These are phyloP conservation scores for Starmerella sp. DNA, from an alignment of 805 yeast species.

Conservation along the genomic window DNA sequence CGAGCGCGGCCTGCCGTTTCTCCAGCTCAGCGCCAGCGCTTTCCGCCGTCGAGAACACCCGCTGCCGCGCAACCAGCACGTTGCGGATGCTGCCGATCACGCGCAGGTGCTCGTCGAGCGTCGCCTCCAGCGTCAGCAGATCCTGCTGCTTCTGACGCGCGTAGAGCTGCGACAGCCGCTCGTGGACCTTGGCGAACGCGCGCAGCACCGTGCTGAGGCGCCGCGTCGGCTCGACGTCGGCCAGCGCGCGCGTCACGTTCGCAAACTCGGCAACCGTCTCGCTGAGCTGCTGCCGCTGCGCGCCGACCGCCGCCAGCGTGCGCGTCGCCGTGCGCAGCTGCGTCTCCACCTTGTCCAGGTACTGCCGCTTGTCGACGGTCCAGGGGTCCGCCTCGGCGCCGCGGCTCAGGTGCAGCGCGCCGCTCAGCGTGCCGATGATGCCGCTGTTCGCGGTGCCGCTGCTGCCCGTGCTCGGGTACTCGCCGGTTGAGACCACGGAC, in stretches of 20 bases:
- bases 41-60: slow-evolving; percentile 38
- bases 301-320: slow-evolving; percentile 60
- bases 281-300: slow-evolving; percentile 65
- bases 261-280: slow-evolving; percentile 59
- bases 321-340: slow-evolving; percentile 59
- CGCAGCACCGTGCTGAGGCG: slow-evolving; percentile 50
- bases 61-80: slow-evolving; percentile 64
- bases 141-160: slow-evolving; percentile 77
- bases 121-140: slow-evolving; percentile 70
- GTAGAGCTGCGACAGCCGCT: slow-evolving; percentile 56
- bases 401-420: slow-evolving; percentile 16
- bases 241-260: slow-evolving; percentile 44
- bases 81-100: slow-evolving; percentile 62
- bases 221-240: slow-evolving; percentile 64
- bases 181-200: slow-evolving; percentile 63
- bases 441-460: slow-evolving; percentile 7
- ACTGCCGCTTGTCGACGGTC: slow-evolving; percentile 56
- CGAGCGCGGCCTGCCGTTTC: slow-evolving; percentile 39
- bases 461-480: background rate
- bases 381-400: slow-evolving; percentile 68
- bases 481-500: background rate
- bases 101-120: slow-evolving; percentile 78
- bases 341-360: slow-evolving; percentile 58
- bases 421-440: slow-evolving; percentile 17
- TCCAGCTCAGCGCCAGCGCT: slow-evolving; percentile 37